Evolutionary conservation across 495 filamentous ascomycete species (phyloP).

Genomic region (Platismatia glauca): DNA sequence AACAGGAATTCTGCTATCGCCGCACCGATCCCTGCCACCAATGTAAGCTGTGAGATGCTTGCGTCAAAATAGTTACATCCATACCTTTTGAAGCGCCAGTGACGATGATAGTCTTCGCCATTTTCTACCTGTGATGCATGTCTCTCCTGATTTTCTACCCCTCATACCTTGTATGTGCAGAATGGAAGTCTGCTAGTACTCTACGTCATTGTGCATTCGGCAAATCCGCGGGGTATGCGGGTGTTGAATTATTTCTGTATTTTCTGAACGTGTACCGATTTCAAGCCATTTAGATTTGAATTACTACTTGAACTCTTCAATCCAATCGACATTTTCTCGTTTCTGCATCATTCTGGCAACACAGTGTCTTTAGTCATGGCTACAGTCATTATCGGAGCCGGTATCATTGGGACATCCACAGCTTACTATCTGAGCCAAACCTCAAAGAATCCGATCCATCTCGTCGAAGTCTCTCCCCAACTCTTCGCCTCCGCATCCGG

Average conservation of each 20-base stretch:
- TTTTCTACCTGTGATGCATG: neutral
- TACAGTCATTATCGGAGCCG: slow-evolving; percentile 67
- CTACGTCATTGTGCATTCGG: slow-evolving; percentile 1
- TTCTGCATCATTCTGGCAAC: neutral
- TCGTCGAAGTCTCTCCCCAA: slow-evolving; percentile 54
- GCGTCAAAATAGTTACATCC: neutral
- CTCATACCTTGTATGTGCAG: too few relatives aligned
- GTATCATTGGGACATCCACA: slow-evolving; percentile 71
- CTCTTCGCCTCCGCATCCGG: slow-evolving; percentile 68
- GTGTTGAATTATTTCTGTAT: neutral
- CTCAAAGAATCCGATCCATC: slow-evolving; percentile 49
- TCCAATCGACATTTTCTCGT: neutral
- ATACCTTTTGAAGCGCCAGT: slow-evolving; percentile 56
- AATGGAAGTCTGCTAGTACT: neutral
- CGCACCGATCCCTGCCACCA: slow-evolving; percentile 66
- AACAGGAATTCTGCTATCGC: slow-evolving; percentile 70
- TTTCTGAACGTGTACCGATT: neutral
- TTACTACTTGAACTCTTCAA: too few relatives aligned
- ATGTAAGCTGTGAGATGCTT: slow-evolving; percentile 1
- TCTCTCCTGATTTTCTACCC: neutral
- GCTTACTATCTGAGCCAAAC: slow-evolving; percentile 64
- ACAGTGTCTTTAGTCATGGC: slow-evolving; percentile 26
- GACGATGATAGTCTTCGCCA: slow-evolving; percentile 50
- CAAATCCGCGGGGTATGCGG: slow-evolving; percentile 13
- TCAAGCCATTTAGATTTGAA: neutral